These are phyloP conservation scores for Wickerhamiella hasegawae DNA, from an alignment of 805 yeast genomes.

Conservation along the genomic window DNA sequence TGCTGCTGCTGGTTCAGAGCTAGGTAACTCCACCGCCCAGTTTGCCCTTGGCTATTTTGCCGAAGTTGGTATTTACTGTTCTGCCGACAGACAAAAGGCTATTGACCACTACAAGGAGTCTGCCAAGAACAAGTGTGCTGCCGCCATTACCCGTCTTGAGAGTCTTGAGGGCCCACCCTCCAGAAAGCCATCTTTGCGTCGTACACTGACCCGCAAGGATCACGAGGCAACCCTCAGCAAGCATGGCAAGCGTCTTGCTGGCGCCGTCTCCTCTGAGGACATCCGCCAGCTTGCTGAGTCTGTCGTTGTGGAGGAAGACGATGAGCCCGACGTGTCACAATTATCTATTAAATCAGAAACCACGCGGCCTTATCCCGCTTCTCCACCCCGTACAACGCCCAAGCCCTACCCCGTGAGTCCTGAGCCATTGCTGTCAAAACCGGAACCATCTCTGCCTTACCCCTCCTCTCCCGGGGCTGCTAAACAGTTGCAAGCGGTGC, in stretches of 20 bases:
- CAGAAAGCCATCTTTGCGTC: neutral
- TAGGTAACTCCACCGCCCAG: constrained; percentile 45
- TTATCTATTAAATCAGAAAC: no score
- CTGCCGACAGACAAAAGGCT: constrained; percentile 29
- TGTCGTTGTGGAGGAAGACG: no score
- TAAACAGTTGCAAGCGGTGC: no score
- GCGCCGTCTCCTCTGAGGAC: no score
- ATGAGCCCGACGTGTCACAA: no score
- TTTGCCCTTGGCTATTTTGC: constrained; percentile 54
- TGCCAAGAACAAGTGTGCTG: constrained; percentile 32
- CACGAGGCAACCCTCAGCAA: constrained; percentile 1
- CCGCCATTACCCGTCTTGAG: constrained; percentile 19
- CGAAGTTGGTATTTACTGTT: constrained; percentile 49
- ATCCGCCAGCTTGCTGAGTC: no score
- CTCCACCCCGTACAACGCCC: no score
- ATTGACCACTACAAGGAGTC: constrained; percentile 35
- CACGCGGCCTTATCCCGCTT: no score
- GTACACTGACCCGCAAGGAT: constrained; percentile 3
- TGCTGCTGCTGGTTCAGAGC: constrained; percentile 49
- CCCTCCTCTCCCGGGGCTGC: no score
- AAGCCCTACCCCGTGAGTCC: no score
- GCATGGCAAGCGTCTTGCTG: neutral
- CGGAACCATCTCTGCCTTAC: no score
- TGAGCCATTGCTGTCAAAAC: no score
- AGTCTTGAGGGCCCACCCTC: constrained; percentile 3